Evolutionary conservation across 164 flowering plant genomes (phyloP).

Genomic region (Saururus chinensis): DNA sequence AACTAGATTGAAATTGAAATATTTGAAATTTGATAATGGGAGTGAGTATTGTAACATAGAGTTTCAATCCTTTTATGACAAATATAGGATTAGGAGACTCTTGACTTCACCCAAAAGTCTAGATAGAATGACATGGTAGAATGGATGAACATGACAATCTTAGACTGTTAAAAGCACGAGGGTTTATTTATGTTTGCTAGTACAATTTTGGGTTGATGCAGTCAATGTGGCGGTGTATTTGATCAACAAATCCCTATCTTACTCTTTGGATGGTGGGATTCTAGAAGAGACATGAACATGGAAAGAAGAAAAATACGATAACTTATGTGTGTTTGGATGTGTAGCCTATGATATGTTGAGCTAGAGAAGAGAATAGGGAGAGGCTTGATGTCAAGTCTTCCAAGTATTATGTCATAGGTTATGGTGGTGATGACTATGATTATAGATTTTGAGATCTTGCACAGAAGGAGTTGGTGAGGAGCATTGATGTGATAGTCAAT

Average conservation of each 20-base stretch:
- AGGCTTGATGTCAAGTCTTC: too few relatives aligned
- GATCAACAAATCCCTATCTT: background rate
- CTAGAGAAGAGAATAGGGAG: background rate
- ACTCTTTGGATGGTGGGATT: background rate
- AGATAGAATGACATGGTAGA: background rate
- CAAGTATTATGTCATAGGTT: too few relatives aligned
- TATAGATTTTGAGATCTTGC: too few relatives aligned
- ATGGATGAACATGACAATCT: background rate
- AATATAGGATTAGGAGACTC: background rate
- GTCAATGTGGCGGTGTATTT: background rate
- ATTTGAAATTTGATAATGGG: too few relatives aligned
- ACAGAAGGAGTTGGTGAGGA: too few relatives aligned
- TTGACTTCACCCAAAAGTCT: background rate
- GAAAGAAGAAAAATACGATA: background rate
- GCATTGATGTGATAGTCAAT: too few relatives aligned
- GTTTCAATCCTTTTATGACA: background rate
- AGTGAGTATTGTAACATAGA: background rate
- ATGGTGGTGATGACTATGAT: too few relatives aligned
- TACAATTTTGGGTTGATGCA: background rate
- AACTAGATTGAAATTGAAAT: too few relatives aligned
- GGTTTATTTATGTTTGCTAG: too few relatives aligned
- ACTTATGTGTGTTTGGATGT: background rate
- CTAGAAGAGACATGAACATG: background rate
- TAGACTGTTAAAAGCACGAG: background rate
- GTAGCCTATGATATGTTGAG: background rate